Evolutionary conservation across 441 rosid species (phyloP).

Genomic region (Populus hybrid): DNA sequence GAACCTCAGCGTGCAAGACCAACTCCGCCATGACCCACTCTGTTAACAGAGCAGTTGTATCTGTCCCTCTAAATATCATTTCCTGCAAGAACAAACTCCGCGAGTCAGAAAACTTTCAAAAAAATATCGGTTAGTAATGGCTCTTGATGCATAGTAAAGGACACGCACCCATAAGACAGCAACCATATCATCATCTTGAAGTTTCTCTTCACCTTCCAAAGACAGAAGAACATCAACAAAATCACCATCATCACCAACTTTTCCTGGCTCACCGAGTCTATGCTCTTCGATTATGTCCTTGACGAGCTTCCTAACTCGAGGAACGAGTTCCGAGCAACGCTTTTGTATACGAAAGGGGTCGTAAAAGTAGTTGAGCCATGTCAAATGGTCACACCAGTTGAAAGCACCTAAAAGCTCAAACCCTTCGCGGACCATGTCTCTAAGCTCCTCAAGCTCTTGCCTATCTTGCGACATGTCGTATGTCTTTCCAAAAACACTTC

Average conservation of each 20-base stretch:
- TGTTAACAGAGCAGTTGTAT: constrained; percentile 65
- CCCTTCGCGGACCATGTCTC: constrained; percentile 66
- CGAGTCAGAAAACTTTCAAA: not conserved
- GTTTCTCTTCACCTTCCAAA: constrained; percentile 66
- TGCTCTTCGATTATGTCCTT: constrained; percentile 52
- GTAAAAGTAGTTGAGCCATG: constrained; percentile 53
- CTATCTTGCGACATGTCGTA: constrained; percentile 33
- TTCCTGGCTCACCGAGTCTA: constrained; percentile 15
- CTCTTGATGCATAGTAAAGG: too few relatives aligned
- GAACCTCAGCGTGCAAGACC: constrained; percentile 63
- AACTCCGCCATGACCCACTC: constrained; percentile 84
- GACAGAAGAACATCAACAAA: constrained; percentile 78
- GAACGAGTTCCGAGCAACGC: constrained; percentile 63
- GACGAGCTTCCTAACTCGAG: constrained; percentile 59
- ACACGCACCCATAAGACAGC: constrained; percentile 74
- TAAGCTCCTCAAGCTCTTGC: constrained; percentile 45
- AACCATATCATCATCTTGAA: constrained; percentile 67
- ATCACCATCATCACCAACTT: constrained; percentile 34
- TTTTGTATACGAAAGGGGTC: constrained; percentile 50
- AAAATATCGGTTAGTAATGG: not conserved
- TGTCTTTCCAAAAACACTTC: constrained; percentile 69
- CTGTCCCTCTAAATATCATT: constrained; percentile 84
- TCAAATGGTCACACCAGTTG: constrained; percentile 67
- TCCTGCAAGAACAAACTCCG: constrained; percentile 37
- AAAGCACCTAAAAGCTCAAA: constrained; percentile 76